Conservation (phyloP, 495 filamentous ascomycete species). For the Elaphomyces granulatus region DNA sequence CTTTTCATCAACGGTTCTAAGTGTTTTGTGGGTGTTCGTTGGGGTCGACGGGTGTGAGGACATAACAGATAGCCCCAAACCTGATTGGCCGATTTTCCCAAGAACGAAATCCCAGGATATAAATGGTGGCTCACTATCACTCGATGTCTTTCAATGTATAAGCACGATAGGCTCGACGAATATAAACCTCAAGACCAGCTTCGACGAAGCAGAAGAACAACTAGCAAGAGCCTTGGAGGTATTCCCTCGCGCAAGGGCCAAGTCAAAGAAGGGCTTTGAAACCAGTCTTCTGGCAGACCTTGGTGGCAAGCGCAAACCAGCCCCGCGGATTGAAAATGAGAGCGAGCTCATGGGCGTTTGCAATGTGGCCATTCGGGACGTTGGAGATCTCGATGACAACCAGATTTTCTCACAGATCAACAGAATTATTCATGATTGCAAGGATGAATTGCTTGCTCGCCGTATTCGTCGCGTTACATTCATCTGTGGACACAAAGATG, state of each 20-base stretch:
- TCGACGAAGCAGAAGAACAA: conserved; percentile 86
- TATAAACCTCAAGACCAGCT: conserved; percentile 89
- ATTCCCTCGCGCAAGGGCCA: conserved; percentile 45
- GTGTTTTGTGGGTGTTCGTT: conserved; percentile 82
- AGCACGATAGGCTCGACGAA: conserved; percentile 91
- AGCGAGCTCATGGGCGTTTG: conserved; percentile 79
- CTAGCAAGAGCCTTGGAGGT: conserved; percentile 68
- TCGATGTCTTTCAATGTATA: conserved; percentile 79
- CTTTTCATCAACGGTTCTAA: conserved; percentile 99
- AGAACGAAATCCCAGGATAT: conserved; percentile 93
- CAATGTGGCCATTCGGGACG: conserved; percentile 84
- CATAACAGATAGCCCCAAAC: conserved; percentile 66
- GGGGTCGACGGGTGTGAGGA: conserved; percentile 71
- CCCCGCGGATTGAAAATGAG: conserved; percentile 36
- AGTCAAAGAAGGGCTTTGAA: conserved; percentile 20
- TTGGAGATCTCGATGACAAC: conserved; percentile 70
- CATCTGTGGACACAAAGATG: conserved; percentile 89
- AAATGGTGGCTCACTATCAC: conserved; percentile 65
- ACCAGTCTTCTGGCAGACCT: conserved; percentile 52
- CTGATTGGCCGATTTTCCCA: conserved; percentile 77
- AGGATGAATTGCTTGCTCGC: conserved; percentile 66
- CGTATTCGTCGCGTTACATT: conserved; percentile 84
- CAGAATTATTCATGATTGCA: conserved; percentile 61
- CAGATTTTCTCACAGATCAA: conserved; percentile 65
- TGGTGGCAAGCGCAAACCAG: conserved; percentile 52